A percentile compares a stretch with the other conserved stretches of the same genome.
Conservation (phyloP, 192 early-diverging fungal genomes). For the Funneliformis mosseae region DNA sequence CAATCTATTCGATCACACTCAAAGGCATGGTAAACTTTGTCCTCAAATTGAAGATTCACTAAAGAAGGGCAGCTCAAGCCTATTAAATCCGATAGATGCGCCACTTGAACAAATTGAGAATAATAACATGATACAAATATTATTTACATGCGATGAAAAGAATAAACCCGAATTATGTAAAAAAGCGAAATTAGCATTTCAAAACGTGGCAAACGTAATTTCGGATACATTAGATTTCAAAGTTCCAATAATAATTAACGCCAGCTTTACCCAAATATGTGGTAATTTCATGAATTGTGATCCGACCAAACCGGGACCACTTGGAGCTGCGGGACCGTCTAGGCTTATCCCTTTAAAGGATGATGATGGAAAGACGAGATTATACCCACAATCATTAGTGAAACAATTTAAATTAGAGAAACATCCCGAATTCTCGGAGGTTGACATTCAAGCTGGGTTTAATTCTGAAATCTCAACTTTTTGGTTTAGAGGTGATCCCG, state of each 20-base stretch:
- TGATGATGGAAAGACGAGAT: background rate
- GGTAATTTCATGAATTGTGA: background rate
- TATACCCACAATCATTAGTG: constrained; percentile 12
- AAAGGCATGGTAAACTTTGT: too few species aligned
- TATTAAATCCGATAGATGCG: too few species aligned
- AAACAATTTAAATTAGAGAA: background rate
- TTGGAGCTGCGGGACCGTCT: background rate
- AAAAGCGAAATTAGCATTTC: background rate
- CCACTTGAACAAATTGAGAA: too few species aligned
- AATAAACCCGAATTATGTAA: background rate
- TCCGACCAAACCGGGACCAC: background rate
- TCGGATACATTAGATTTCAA: background rate
- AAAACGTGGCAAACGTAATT: background rate
- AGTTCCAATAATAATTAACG: background rate
- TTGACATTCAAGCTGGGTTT: background rate
- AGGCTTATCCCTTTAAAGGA: background rate
- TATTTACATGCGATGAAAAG: background rate
- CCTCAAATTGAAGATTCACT: too few species aligned
- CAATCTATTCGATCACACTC: too few species aligned
- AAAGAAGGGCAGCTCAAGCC: too few species aligned
- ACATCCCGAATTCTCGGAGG: background rate
- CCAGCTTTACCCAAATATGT: background rate
- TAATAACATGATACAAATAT: background rate
- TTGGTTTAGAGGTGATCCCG: background rate
- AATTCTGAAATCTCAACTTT: background rate